Evolutionary conservation across 805 yeast genomes (phyloP).

Genomic region (Starmerella etchellsii): DNA sequence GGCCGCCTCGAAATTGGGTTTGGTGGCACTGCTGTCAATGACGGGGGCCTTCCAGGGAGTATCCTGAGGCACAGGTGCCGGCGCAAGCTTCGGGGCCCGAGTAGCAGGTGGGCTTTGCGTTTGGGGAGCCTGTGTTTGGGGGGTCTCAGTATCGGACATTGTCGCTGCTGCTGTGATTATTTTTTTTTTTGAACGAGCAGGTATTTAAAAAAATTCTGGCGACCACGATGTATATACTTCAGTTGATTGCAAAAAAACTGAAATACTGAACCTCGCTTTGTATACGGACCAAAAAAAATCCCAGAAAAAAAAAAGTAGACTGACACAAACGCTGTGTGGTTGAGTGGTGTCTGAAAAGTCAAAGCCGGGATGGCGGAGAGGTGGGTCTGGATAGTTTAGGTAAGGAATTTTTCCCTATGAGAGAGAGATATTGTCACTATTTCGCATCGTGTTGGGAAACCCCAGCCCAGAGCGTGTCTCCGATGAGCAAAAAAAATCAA

Average conservation of each 20-base stretch:
- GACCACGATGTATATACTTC: neutral
- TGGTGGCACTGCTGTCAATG: slow-evolving; percentile 9
- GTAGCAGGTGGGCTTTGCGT: neutral
- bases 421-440: neutral
- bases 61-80: slow-evolving; percentile 52
- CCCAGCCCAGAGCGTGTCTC: too few relatives aligned
- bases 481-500: too few relatives aligned
- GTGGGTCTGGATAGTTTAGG: neutral
- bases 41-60: slow-evolving; percentile 44
- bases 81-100: slow-evolving; percentile 32
- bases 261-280: neutral
- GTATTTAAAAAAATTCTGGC: neutral
- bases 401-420: slow-evolving; percentile 3
- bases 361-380: neutral
- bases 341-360: slow-evolving; percentile 1
- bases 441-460: neutral
- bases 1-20: slow-evolving; percentile 11
- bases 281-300: neutral
- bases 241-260: neutral
- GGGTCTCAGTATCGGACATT: slow-evolving; percentile 3
- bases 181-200: too few relatives aligned
- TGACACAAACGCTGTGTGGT: neutral
- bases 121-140: slow-evolving; percentile 2
- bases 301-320: neutral
- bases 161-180: too few relatives aligned